Evolutionary conservation across 192 early-diverging fungal species (phyloP).

Genomic region (Mortierella antarctica): DNA sequence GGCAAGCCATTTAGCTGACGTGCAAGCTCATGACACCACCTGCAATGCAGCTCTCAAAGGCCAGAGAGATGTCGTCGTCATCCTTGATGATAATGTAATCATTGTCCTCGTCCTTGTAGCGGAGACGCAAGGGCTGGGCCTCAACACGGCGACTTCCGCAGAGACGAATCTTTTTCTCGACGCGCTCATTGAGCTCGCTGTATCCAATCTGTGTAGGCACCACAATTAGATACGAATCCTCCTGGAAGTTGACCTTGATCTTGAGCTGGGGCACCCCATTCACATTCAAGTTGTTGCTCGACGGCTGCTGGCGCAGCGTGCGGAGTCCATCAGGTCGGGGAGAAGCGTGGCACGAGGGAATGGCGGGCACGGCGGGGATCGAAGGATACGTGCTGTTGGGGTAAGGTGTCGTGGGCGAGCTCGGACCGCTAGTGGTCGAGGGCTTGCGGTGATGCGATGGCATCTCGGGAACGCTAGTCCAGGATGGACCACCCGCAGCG

Average conservation of each 20-base stretch:
- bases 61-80: constrained; percentile 94
- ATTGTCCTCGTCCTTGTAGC: constrained; percentile 95
- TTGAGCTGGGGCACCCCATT: constrained; percentile 67
- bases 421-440: constrained; percentile 42
- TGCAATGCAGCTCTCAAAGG: constrained; percentile 77
- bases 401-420: constrained; percentile 31
- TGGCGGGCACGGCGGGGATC: constrained; percentile 22
- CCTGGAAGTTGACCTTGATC: constrained; percentile 89
- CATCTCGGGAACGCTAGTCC: constrained; percentile 38
- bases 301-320: constrained; percentile 33
- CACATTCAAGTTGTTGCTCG: constrained; percentile 36
- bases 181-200: constrained; percentile 78
- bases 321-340: constrained; percentile 25
- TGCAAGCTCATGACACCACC: constrained; percentile 63
- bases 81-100: constrained; percentile 89
- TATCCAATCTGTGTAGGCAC: constrained; percentile 79
- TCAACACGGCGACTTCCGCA: constrained; percentile 72
- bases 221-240: constrained; percentile 90
- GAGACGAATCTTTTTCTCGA: constrained; percentile 91
- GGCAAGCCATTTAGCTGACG: constrained; percentile 50
- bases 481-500: constrained; percentile 21
- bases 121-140: constrained; percentile 72
- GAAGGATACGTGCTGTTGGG: constrained; percentile 15
- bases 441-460: constrained; percentile 31
- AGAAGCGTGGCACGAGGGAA: constrained; percentile 26